A percentile compares a stretch with the other conserved stretches of the same genome.
phyloP scores from a whole-genome alignment of 805 yeast species.

The Candida ficus region DNA sequence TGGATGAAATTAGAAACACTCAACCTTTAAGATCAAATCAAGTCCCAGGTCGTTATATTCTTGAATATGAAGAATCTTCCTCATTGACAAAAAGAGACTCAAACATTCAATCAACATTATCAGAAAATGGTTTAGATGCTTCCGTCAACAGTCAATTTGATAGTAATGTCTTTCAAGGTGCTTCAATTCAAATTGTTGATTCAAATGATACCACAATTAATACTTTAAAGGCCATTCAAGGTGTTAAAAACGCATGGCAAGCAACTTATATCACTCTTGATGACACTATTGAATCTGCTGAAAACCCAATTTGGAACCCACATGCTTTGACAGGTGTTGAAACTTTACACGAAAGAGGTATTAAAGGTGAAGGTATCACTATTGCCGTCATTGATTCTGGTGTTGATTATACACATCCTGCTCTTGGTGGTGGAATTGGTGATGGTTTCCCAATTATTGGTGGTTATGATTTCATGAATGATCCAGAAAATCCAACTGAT shows the following conservation, averaged over 20 bases:
- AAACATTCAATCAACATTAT: background rate
- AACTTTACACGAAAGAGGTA: constrained; percentile 7
- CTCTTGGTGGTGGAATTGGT: constrained; percentile 12
- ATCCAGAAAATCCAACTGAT: constrained; percentile 5
- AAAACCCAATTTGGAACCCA: constrained; percentile 6
- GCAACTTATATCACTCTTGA: constrained; percentile 11
- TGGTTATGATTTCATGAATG: constrained; percentile 13
- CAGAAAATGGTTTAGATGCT: constrained; percentile 4
- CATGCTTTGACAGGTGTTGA: constrained; percentile 10
- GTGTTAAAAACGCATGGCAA: constrained; percentile 14
- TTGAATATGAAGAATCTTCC: constrained; percentile 2
- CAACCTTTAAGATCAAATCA: background rate
- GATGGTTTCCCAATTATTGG: constrained; percentile 10
- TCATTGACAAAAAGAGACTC: background rate
- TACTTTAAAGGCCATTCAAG: constrained; percentile 5
- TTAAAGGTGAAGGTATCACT: constrained; percentile 7
- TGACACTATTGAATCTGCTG: constrained; percentile 6
- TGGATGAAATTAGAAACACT: constrained; percentile 1
- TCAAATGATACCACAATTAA: constrained; percentile 7
- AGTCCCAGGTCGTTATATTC: constrained; percentile 10
- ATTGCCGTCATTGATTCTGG: constrained; percentile 10
- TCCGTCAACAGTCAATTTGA: constrained; percentile 9
- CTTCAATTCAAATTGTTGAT: constrained; percentile 7
- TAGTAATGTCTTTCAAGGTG: constrained; percentile 14
- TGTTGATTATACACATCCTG: constrained; percentile 9